Conservation (phyloP, 2,329 filamentous ascomycete genomes). For the Colletotrichum sp. region DNA sequence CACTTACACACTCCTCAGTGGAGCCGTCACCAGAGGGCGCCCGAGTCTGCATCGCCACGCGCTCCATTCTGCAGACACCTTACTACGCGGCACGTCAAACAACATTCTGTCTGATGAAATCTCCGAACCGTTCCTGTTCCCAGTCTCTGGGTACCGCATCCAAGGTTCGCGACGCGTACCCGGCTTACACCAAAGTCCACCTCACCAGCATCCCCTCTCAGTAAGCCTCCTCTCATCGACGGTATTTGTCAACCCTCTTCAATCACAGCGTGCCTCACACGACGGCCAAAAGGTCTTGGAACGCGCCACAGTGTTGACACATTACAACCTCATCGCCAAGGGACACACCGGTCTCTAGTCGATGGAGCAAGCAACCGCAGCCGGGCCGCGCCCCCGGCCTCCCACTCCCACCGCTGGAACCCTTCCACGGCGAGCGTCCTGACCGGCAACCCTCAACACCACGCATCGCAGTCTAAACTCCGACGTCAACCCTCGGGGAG, state of each 20-base stretch:
- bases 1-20: not conserved
- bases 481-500: not conserved
- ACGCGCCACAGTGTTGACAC: not conserved
- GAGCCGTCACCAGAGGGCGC: not conserved
- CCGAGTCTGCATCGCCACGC: not conserved
- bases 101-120: not conserved
- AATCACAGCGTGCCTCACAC: not conserved
- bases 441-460: not conserved
- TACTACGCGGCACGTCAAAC: not conserved
- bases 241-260: not conserved
- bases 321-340: not conserved
- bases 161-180: not conserved
- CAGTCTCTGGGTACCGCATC: not conserved
- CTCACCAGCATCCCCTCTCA: not conserved
- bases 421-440: not conserved
- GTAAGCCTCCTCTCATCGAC: not conserved
- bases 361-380: not conserved
- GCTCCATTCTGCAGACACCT: rapidly evolving
- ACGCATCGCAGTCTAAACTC: not conserved
- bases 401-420: not conserved
- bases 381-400: not conserved
- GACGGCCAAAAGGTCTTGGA: not conserved
- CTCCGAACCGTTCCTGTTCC: not conserved
- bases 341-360: not conserved
- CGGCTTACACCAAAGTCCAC: not conserved